Evolutionary conservation across 139 green algal genomes (phyloP).

Genomic region (Chlorella sp.): DNA sequence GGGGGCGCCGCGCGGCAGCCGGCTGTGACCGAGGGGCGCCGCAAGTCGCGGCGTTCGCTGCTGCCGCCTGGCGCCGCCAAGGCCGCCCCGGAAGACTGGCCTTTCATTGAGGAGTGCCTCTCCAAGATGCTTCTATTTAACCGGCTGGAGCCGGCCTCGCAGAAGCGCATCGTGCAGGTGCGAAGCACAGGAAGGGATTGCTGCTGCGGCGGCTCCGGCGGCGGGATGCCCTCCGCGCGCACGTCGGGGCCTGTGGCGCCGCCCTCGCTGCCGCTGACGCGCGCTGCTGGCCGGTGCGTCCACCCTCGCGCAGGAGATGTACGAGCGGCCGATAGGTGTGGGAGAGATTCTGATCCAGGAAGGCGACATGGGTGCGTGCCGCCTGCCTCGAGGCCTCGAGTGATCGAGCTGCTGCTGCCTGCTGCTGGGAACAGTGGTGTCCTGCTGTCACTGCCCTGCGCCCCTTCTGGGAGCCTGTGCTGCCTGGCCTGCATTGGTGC

Average conservation of each 20-base stretch:
- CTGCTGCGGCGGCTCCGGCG: too few relatives aligned
- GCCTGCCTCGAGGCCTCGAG: too few relatives aligned
- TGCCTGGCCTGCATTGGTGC: too few relatives aligned
- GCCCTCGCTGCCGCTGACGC: too few relatives aligned
- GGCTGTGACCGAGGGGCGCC: conserved; percentile 73
- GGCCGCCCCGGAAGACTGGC: conserved; percentile 58
- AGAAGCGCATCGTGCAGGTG: conserved; percentile 69
- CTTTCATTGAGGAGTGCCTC: conserved; percentile 76
- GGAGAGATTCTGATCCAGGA: conserved; percentile 94
- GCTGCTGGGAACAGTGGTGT: neutral
- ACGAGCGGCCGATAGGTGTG: conserved; percentile 49
- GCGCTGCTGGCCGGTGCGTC: too few relatives aligned
- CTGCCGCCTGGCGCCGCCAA: conserved; percentile 54
- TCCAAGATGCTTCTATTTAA: conserved; percentile 86
- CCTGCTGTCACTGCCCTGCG: too few relatives aligned
- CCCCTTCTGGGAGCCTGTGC: neutral
- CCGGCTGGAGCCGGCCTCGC: conserved; percentile 64
- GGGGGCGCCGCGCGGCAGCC: conserved; percentile 42
- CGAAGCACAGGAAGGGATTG: too few relatives aligned
- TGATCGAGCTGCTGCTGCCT: too few relatives aligned
- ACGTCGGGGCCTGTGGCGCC: too few relatives aligned
- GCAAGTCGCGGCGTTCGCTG: conserved; percentile 32
- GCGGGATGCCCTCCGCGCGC: too few relatives aligned
- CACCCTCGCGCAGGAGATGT: conserved; percentile 45
- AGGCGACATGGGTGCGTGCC: conserved; percentile 64